Conservation (phyloP, 2,329 filamentous ascomycete genomes). For the Neonectria coccinea region DNA sequence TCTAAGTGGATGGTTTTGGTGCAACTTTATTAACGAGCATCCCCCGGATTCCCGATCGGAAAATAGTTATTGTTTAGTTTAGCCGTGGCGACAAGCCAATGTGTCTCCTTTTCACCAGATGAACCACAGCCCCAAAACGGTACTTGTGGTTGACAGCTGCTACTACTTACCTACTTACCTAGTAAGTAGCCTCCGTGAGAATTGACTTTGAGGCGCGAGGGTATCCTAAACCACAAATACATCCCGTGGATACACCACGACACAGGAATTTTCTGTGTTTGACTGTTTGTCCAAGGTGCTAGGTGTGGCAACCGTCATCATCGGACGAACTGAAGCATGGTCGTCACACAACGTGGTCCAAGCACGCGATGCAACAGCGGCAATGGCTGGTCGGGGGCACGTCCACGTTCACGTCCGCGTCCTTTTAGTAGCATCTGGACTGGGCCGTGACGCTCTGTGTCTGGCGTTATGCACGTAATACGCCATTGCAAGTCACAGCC, state of each 20-base stretch:
- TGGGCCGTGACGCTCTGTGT: not conserved
- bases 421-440: not conserved
- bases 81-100: not conserved
- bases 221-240: not conserved
- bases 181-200: too few species aligned
- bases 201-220: not conserved
- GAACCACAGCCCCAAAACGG: not conserved
- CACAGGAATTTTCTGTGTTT: conserved; percentile 5
- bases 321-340: conserved; percentile 8
- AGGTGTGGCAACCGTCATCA: conserved; percentile 11
- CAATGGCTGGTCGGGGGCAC: conserved; percentile 10
- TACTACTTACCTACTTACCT: too few species aligned
- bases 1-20: not conserved
- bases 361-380: conserved; percentile 14
- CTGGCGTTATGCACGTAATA: not conserved
- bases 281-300: conserved; percentile 12
- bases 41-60: conserved; percentile 4
- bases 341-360: conserved; percentile 15
- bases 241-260: not conserved
- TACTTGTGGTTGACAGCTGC: too few species aligned
- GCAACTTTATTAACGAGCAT: not conserved
- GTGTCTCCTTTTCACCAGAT: not conserved
- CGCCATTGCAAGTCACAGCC: not conserved
- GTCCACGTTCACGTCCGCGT: not conserved
- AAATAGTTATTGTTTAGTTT: conserved; percentile 1